Conservation (phyloP, 208 protist genomes). For the Angomonas ambiguus region DNA sequence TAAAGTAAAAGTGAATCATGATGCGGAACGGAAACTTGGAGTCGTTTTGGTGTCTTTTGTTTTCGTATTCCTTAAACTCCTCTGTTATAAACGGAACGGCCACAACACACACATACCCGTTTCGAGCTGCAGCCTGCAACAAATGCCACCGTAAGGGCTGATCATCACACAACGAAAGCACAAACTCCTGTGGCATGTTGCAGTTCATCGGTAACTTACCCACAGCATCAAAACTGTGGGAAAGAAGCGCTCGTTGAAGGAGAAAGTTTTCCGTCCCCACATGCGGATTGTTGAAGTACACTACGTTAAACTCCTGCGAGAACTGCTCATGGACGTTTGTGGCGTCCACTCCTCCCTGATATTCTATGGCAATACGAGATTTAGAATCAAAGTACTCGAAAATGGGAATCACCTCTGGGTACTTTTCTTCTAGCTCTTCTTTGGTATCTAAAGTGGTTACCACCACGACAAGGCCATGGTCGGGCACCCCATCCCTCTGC, state of each 20-base stretch:
- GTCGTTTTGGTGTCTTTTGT: slow-evolving; percentile 51
- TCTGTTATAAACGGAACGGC: slow-evolving; percentile 30
- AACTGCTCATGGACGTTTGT: slow-evolving; percentile 19
- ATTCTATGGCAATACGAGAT: slow-evolving; percentile 29
- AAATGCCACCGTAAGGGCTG: slow-evolving; percentile 47
- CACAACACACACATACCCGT: slow-evolving; percentile 41
- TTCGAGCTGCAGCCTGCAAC: slow-evolving; percentile 27
- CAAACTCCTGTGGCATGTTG: slow-evolving; percentile 17
- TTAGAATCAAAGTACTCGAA: slow-evolving; percentile 41
- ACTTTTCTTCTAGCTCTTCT: slow-evolving; percentile 26
- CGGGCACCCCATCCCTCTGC: background rate
- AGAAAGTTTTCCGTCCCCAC: slow-evolving; percentile 46
- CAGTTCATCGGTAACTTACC: background rate
- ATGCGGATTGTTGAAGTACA: slow-evolving; percentile 62
- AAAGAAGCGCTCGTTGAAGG: slow-evolving; percentile 31
- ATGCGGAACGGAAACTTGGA: slow-evolving; percentile 38
- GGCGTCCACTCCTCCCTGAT: slow-evolving; percentile 37
- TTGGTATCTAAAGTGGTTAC: slow-evolving; percentile 41
- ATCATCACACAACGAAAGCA: slow-evolving; percentile 48
- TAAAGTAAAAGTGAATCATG: slow-evolving; percentile 69
- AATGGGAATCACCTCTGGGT: slow-evolving; percentile 42
- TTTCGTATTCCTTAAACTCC: slow-evolving; percentile 43
- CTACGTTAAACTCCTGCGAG: slow-evolving; percentile 8
- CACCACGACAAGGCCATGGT: slow-evolving; percentile 4
- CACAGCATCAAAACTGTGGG: slow-evolving; percentile 35